These are phyloP conservation scores for Byssoonygena ceratinophila DNA, from an alignment of 2,329 filamentous ascomycete species.

Conservation along the genomic window DNA sequence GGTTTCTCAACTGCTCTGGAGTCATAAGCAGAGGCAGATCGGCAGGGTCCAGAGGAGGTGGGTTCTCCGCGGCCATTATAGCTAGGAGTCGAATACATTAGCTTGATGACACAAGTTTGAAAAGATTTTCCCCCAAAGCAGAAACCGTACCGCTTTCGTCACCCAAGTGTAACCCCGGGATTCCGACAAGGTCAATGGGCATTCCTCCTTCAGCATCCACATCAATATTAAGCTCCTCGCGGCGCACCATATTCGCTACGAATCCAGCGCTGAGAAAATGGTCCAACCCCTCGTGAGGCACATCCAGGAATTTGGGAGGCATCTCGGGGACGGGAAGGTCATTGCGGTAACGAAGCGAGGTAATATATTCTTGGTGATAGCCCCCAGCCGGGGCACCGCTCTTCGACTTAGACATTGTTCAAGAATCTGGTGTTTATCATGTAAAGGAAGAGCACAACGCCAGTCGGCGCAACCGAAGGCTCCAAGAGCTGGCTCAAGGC, in stretches of 20 bases:
- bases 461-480: neutral
- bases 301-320: conserved; percentile 91
- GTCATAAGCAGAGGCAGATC: conserved; percentile 77
- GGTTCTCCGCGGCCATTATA: conserved; percentile 65
- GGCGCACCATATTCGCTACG: conserved; percentile 75
- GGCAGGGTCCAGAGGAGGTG: conserved; percentile 64
- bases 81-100: conserved; percentile 41
- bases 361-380: conserved; percentile 92
- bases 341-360: conserved; percentile 90
- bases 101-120: neutral
- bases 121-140: neutral
- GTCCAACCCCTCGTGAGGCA: conserved; percentile 82
- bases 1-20: conserved; percentile 74
- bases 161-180: conserved; percentile 88
- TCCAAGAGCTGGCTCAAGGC: neutral
- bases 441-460: neutral
- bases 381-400: conserved; percentile 31
- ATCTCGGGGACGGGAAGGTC: conserved; percentile 86
- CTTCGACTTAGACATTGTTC: conserved; percentile 33
- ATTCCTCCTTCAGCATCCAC: conserved; percentile 96
- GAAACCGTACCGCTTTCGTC: conserved; percentile 69
- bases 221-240: conserved; percentile 92
- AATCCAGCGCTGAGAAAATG: conserved; percentile 88
- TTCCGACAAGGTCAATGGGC: conserved; percentile 88
- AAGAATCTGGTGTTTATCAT: neutral